A percentile compares a stretch with the other conserved stretches of the same genome.
Conservation (phyloP, 805 yeast genomes). For the Lachancea dasiensis region DNA sequence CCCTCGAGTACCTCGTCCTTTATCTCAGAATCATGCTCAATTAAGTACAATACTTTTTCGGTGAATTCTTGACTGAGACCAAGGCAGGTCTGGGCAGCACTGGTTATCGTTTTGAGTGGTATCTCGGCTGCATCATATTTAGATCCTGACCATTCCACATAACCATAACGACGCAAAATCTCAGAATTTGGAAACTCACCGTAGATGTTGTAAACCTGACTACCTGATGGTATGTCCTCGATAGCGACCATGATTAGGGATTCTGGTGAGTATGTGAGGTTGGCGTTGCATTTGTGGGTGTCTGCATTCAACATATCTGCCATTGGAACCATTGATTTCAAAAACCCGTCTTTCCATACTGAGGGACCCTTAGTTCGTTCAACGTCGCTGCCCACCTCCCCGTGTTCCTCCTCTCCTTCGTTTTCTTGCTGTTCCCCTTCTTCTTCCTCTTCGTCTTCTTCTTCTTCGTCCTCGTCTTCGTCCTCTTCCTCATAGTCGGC, state of each 20-base stretch:
- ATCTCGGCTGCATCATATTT: constrained; percentile 79
- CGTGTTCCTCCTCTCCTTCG: too few species aligned
- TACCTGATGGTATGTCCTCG: constrained; percentile 51
- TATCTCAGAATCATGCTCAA: constrained; percentile 20
- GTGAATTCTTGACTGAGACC: constrained; percentile 27
- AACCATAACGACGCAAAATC: constrained; percentile 83
- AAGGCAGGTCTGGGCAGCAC: constrained; percentile 24
- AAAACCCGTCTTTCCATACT: constrained; percentile 36
- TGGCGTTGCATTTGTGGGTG: constrained; percentile 69
- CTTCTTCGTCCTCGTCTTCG: too few species aligned
- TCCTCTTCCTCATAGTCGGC: constrained; percentile 23
- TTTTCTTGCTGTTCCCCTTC: too few species aligned
- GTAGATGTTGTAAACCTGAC: constrained; percentile 81
- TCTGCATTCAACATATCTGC: constrained; percentile 92
- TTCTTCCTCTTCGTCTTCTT: constrained; percentile 35
- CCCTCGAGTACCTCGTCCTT: constrained; percentile 35
- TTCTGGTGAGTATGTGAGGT: constrained; percentile 45
- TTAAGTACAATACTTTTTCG: constrained; percentile 32
- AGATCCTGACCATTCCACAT: constrained; percentile 70
- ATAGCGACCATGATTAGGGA: constrained; percentile 67
- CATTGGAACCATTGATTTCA: constrained; percentile 85
- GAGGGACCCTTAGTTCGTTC: too few species aligned
- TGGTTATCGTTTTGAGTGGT: constrained; percentile 33
- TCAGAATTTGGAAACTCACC: constrained; percentile 93
- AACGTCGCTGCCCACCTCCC: too few species aligned